Base-by-base conservation (phyloP, 139 green algal species). In the Microglena sp. region DNA sequence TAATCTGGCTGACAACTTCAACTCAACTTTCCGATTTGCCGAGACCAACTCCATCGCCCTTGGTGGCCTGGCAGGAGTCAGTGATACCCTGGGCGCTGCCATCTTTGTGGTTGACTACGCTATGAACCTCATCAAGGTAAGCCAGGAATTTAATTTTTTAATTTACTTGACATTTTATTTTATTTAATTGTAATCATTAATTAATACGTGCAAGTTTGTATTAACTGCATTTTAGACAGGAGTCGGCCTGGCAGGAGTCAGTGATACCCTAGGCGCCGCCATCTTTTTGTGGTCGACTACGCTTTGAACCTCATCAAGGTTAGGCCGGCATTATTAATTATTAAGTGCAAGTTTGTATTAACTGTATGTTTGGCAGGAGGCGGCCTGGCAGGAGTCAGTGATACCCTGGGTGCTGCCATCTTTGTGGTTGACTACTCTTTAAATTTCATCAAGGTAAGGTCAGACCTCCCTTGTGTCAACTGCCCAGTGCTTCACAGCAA, bases 41-140 rank as follows among this genome's bases (percentile, higher is more conserved):
- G 58, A 65, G 34, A 65, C 58, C 6, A 65, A 65, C 58, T 55
- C 62, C 22, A 26, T 68, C 2, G 29, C 36, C 29, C 6, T 68
- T 15, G 24, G 22, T 5, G 62, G 62, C 28, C 31, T 68, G 40
- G 26, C 62, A 26, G 62, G 62, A 3, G 62, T 31, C 26, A 50
- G 28, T 4, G 43, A 57, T 45, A 59, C 34, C 6, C 33, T 55
- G 8, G 58, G 33, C 8, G 58, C 58, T 6, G 58, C 33, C 21
- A 7, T 65, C 8, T 65, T 55, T 34, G 50, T 55, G 33, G 28
- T 65, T 26, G 58, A 65, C 31, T 65, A 65, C 28, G 33, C 58
- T 4, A 29, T 65, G 21, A 65, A 33, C 34, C 50, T 65, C 33
- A 53, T 65, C 34, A 31, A 50, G 58, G 55, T 62, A 11, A 11